Evolutionary conservation across 2,329 filamentous ascomycete genomes (phyloP).

Genomic region (Helotiales sp.): DNA sequence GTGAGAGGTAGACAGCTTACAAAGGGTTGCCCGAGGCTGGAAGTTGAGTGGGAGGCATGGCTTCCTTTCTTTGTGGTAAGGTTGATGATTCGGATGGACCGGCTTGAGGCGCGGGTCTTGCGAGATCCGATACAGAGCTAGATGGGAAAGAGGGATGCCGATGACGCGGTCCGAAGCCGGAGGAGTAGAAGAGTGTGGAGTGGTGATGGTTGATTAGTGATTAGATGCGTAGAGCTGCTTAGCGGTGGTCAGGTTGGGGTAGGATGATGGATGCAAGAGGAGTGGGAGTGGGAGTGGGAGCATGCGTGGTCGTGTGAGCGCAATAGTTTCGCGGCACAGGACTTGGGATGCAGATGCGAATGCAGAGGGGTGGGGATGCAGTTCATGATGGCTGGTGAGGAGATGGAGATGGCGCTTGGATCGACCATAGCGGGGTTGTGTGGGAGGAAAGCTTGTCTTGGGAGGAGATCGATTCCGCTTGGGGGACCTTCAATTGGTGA

Average conservation of each 20-base stretch:
- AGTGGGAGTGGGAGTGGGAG: background rate
- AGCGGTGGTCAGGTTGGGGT: background rate
- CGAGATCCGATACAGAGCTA: background rate
- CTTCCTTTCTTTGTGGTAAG: background rate
- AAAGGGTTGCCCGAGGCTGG: constrained; percentile 45
- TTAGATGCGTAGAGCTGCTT: background rate
- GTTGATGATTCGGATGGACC: no score
- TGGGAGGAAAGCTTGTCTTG: no score
- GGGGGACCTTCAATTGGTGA: no score
- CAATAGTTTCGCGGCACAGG: no score
- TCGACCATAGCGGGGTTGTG: no score
- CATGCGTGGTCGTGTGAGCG: background rate
- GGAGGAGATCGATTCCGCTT: no score
- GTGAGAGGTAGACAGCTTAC: constrained; percentile 35
- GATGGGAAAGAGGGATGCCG: background rate
- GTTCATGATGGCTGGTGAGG: no score
- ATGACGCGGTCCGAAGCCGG: background rate
- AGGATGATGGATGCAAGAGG: background rate
- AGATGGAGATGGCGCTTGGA: no score
- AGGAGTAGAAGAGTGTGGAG: background rate
- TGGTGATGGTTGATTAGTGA: background rate
- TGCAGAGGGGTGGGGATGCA: no score
- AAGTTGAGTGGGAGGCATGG: constrained; percentile 41
- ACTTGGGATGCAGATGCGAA: no score
- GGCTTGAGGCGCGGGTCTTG: background rate